Evolutionary conservation across 116 monocot species (phyloP).

Genomic region (Phalaenopsis hybrid): DNA sequence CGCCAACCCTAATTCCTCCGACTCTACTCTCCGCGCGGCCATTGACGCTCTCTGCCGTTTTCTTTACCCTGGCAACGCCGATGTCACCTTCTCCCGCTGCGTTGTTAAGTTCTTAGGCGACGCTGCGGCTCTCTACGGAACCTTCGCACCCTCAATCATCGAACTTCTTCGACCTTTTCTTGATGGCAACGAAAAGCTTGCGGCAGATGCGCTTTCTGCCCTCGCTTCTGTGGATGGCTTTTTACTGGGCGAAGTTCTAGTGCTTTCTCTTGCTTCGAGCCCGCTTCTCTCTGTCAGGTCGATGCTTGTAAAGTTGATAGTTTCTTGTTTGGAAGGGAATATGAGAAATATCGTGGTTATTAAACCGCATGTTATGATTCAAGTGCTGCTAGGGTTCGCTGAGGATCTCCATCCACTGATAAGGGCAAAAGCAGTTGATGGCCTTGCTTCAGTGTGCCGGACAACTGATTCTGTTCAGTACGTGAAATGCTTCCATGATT

Average conservation of each 20-base stretch:
- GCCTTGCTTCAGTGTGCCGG: slow-evolving; percentile 36
- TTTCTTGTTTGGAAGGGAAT: slow-evolving; percentile 5
- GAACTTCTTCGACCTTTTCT: slow-evolving; percentile 25
- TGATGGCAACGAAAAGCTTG: slow-evolving; percentile 9
- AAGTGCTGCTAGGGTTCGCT: slow-evolving; percentile 41
- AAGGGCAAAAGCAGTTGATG: slow-evolving; percentile 36
- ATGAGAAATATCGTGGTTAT: slow-evolving; percentile 3
- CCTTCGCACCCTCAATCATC: slow-evolving; percentile 10
- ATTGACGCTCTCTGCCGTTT: slow-evolving; percentile 17
- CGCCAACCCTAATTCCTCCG: slow-evolving; percentile 17
- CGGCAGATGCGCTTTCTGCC: slow-evolving; percentile 38
- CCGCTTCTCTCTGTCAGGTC: slow-evolving; percentile 30
- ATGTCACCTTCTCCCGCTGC: slow-evolving; percentile 17
- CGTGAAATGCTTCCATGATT: slow-evolving; percentile 27
- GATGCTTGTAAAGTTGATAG: slow-evolving; percentile 31
- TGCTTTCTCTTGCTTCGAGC: slow-evolving; percentile 44
- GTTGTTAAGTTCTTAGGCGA: slow-evolving; percentile 28
- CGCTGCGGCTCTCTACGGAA: slow-evolving; percentile 4
- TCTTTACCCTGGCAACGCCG: not conserved
- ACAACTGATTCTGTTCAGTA: slow-evolving; percentile 8
- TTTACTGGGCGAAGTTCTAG: slow-evolving; percentile 20
- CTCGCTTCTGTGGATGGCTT: slow-evolving; percentile 28
- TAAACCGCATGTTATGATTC: slow-evolving; percentile 22
- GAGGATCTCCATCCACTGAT: slow-evolving; percentile 54
- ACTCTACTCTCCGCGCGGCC: slow-evolving; percentile 14